Conservation (phyloP, 1,139 yeast species). For the Pichia sp. region DNA sequence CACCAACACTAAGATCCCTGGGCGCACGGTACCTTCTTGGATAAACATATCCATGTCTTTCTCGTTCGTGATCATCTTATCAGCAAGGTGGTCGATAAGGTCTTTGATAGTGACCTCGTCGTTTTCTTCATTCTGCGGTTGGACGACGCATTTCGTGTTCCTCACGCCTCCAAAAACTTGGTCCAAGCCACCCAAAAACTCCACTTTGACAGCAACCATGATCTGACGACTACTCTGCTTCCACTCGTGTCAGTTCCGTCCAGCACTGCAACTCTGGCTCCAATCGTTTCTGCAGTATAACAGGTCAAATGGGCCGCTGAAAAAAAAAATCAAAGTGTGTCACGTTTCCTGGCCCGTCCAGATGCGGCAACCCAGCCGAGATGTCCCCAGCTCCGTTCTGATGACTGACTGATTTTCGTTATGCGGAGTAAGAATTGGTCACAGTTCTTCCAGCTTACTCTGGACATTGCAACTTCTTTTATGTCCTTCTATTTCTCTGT, state of each 20-base stretch:
- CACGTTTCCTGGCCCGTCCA: neutral
- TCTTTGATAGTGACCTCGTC: slow-evolving; percentile 33
- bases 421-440: neutral
- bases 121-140: slow-evolving; percentile 22
- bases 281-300: too few species aligned
- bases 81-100: slow-evolving; percentile 52
- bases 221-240: too few species aligned
- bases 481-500: neutral
- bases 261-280: too few species aligned
- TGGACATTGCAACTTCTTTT: neutral
- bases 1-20: slow-evolving; percentile 86
- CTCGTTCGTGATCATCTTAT: slow-evolving; percentile 53
- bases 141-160: slow-evolving; percentile 25
- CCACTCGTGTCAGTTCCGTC: too few species aligned
- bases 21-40: slow-evolving; percentile 77
- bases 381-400: neutral
- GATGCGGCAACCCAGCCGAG: neutral
- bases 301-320: neutral
- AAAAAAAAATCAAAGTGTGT: neutral
- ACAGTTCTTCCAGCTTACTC: neutral
- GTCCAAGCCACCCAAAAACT: slow-evolving; percentile 46
- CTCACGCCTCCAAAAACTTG: slow-evolving; percentile 46
- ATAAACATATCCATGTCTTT: slow-evolving; percentile 71
- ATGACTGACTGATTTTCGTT: neutral
- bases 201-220: slow-evolving; percentile 17